These are phyloP conservation scores for Cladosporium sp. DNA, from an alignment of 2,329 filamentous ascomycete species.

Conservation along the genomic window DNA sequence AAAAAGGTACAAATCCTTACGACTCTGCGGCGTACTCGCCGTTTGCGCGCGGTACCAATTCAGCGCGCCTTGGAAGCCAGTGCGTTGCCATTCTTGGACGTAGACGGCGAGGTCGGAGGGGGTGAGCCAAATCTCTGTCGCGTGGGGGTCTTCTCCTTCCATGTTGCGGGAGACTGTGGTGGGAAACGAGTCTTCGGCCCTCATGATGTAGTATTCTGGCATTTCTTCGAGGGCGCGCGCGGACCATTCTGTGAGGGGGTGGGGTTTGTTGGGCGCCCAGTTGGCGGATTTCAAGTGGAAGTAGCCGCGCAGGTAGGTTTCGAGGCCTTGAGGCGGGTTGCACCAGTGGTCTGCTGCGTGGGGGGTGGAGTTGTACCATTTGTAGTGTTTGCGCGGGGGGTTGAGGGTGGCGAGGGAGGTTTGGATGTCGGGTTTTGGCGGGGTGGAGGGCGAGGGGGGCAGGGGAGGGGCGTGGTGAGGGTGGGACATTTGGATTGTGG, in stretches of 20 bases:
- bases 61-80: conserved; percentile 60
- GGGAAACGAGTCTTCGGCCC: conserved; percentile 52
- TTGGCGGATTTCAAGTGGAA: conserved; percentile 63
- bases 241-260: conserved; percentile 51
- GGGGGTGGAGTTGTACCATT: conserved; percentile 57
- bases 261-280: conserved; percentile 48
- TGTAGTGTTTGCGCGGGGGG: conserved; percentile 64
- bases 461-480: conserved; percentile 53
- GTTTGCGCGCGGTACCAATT: conserved; percentile 64
- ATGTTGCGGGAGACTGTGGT: conserved; percentile 53
- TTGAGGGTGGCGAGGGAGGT: conserved; percentile 49
- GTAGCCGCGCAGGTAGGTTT: conserved; percentile 61
- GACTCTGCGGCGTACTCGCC: conserved; percentile 36
- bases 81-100: conserved; percentile 55
- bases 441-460: conserved; percentile 46
- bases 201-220: conserved; percentile 67
- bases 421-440: conserved; percentile 47
- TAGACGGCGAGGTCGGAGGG: conserved; percentile 57
- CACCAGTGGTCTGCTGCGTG: conserved; percentile 46
- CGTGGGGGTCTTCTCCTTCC: conserved; percentile 44
- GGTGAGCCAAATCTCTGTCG: conserved; percentile 51
- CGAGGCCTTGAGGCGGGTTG: conserved; percentile 48
- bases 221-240: conserved; percentile 55
- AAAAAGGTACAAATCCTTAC: conserved; percentile 54
- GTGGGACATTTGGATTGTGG: conserved; percentile 60